These are phyloP conservation scores for Podospora australis DNA, from an alignment of 495 filamentous ascomycete species.

Conservation along the genomic window DNA sequence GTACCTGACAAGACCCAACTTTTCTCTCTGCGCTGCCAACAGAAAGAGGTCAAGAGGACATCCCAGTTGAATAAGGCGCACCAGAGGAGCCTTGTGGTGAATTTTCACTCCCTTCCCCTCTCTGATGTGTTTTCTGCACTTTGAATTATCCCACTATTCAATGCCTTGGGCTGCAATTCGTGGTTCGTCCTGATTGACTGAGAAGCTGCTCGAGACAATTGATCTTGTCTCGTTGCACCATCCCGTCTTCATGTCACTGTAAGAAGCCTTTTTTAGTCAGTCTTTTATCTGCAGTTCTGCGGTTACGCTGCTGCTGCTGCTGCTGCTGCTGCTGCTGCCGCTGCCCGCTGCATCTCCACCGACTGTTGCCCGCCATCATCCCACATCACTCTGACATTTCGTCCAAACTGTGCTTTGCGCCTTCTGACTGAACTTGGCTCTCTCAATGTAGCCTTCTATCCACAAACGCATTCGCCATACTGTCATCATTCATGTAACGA, in stretches of 20 bases:
- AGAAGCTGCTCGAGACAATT: constrained; percentile 18
- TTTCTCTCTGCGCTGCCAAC: constrained; percentile 9
- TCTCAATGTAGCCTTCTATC: constrained; percentile 7
- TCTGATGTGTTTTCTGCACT: too few relatives aligned
- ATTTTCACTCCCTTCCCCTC: not conserved
- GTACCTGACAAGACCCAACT: not conserved
- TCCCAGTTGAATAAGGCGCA: not conserved
- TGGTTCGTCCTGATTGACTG: not conserved
- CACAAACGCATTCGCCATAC: constrained; percentile 2
- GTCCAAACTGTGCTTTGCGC: not conserved
- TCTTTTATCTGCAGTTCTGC: too few relatives aligned
- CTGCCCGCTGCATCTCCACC: not conserved
- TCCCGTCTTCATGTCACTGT: constrained; percentile 27
- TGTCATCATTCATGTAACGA: constrained; percentile 13
- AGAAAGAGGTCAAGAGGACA: not conserved
- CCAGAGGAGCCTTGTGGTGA: not conserved
- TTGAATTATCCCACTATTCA: too few relatives aligned
- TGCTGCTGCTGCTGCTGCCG: too few relatives aligned
- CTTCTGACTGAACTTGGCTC: constrained; percentile 3
- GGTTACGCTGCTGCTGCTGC: too few relatives aligned
- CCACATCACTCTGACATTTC: not conserved
- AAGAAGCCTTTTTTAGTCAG: constrained; percentile 12
- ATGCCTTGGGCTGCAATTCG: too few relatives aligned
- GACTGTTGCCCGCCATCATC: not conserved
- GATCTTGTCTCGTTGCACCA: constrained; percentile 20